Evolutionary conservation across 2,329 filamentous ascomycete species (phyloP), one percentile per base, ranked within the genome.

Genomic region (Nigrospora sphaerica): DNA sequence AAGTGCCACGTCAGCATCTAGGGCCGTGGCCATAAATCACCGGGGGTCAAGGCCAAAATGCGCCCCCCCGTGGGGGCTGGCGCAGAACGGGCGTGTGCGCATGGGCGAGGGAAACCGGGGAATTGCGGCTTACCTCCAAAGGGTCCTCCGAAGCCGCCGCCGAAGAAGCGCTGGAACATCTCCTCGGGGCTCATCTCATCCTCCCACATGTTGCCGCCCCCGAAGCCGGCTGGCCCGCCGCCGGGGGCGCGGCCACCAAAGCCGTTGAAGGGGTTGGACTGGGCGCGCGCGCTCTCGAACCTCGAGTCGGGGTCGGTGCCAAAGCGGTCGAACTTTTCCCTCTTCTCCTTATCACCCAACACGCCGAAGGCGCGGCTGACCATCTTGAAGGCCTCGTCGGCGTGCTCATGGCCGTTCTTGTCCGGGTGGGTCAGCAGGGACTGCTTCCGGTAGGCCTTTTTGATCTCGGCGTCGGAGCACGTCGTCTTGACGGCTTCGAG

Each of bases 371-470:
- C 93, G 57, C 89, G 80, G 60, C 88, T 87, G 19, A 98, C 90
- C 87, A 96, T 87, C 74, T 98, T 98, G 73, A 98, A 98, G 32
- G 93, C 93, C 72, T 98, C 93, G 64, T 96, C 93, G 46, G 93
- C 92, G 49, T 95, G 83, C 34, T 92, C 85, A 65, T 96, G 91
- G 43, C 91, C 91, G 75, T 98, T 98, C 75, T 98, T 98, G 74
- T 98, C 93, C 52, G 93, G 93, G 74, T 98, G 93, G 49, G 93
- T 98, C 61, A 97, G 76, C 59, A 98, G 73, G 63, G 87, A 93
- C 64, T 95, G 78, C 71, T 95, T 97, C 61, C 92, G 81, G 70
- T 98, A 98, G 7, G 93, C 92, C 73, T 97, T 97, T 68, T 97
- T 98, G 63, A 98, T 90, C 60, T 97, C 92, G 51, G 75, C 68